A percentile compares a stretch with the other conserved stretches of the same genome.
These are phyloP conservation scores for Hydnomerulius pinastri DNA, from an alignment of 768 basidiomycete genomes.

Conservation along the genomic window DNA sequence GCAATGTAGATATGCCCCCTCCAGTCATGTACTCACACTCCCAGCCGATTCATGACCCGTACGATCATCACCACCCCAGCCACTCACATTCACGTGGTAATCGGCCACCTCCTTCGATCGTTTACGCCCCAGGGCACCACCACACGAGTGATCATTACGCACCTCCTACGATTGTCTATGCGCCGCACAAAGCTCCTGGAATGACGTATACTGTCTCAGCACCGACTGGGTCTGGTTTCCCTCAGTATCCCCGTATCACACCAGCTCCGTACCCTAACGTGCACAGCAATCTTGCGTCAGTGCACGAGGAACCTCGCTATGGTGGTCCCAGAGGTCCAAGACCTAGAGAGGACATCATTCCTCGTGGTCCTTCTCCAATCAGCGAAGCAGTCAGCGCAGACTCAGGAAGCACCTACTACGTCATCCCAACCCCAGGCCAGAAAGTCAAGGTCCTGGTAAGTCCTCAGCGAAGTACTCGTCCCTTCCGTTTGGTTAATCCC, in stretches of 20 bases:
- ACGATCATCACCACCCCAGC: slow-evolving; percentile 31
- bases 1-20: slow-evolving; percentile 20
- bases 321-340: slow-evolving; percentile 30
- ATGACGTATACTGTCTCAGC: slow-evolving; percentile 74
- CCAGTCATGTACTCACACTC: slow-evolving; percentile 41
- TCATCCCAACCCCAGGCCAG: slow-evolving; percentile 69
- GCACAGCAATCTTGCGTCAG: slow-evolving; percentile 36
- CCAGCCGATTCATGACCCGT: slow-evolving; percentile 39
- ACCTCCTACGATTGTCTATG: slow-evolving; percentile 60
- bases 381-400: slow-evolving; percentile 48
- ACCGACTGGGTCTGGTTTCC: slow-evolving; percentile 40
- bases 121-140: slow-evolving; percentile 53
- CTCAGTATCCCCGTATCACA: slow-evolving; percentile 44
- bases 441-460: slow-evolving; percentile 77
- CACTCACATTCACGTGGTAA: slow-evolving; percentile 40
- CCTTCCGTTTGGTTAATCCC: slow-evolving; percentile 14
- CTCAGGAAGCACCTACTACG: slow-evolving; percentile 75
- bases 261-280: slow-evolving; percentile 44
- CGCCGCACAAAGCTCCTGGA: slow-evolving; percentile 56
- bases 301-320: slow-evolving; percentile 40
- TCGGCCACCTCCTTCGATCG: slow-evolving; percentile 54
- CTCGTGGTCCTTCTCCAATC: slow-evolving; percentile 39
- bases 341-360: slow-evolving; percentile 25
- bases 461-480: slow-evolving; percentile 16
- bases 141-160: slow-evolving; percentile 53